Evolutionary conservation across 306 rosid genomes (phyloP), one percentile per base, ranked within the genome.

Genomic region (Rosa rugosa): DNA sequence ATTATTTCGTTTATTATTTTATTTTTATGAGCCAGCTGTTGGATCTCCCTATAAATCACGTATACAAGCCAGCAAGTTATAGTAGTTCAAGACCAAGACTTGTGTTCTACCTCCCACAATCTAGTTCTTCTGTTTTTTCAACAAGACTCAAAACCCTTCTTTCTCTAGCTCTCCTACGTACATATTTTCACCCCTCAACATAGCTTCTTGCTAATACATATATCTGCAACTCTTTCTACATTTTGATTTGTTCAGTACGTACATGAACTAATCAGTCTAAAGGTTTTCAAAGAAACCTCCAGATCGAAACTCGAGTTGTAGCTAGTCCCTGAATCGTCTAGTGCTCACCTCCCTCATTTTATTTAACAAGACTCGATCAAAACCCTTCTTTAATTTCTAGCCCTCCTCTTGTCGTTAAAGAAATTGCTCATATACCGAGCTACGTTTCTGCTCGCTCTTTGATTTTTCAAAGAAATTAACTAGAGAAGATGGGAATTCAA

Each of bases 401-500:
- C 6, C 10, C 67, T 60, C 67, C 67, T 2, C 31, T 51, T 1
- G 57, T 51, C 13, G 13, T 0, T 3, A 51, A 51, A n/a, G 8
- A 51, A 51, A 18, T 49, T 49, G 56, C n/a, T 50, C 56, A 4
- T 57, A 56, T 31, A 31, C 36, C 69, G 44, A 57, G 50, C 18
- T n/a, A 44, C 18, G 16, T 6, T 0, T 51, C 25, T 56, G 53
- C 18, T 5, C 4, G 63, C 63, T 9, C 31, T 62, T 27, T 71
- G 70, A 54, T 27, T n/a, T 31, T 23, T 64, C 38, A 38, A 34
- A 31, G 34, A 74, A 78, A 36, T 13, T 53, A 60, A 27, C n/a
- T 46, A 12, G 68, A 62, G 66, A 82, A 80, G 46, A 95, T 95
- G 98, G 98, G 99, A 69, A 80, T 92, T 59, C 84, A 85, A 60